Percentiles rank a stretch among this genome's conserved stretches.
Evolutionary conservation across 495 filamentous ascomycete species (phyloP).

Genomic region (Penicillium cosmopolitanum): DNA sequence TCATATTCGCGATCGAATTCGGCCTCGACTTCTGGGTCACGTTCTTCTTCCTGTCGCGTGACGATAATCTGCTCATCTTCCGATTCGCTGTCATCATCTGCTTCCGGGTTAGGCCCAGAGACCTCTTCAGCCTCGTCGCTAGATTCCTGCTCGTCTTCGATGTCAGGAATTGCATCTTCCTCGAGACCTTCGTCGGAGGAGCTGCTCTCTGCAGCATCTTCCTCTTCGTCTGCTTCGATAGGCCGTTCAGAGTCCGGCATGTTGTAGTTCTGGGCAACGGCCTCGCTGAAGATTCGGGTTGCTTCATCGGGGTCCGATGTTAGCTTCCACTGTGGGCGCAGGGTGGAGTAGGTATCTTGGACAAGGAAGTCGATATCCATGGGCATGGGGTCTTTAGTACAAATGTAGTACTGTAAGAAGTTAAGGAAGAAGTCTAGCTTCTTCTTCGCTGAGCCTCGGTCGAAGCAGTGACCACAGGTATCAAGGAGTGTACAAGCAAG

Average conservation of each 20-base stretch:
- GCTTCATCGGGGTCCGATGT: constrained; percentile 81
- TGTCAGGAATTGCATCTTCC: constrained; percentile 57
- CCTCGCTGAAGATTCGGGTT: constrained; percentile 79
- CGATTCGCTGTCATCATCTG: constrained; percentile 51
- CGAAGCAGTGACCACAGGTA: constrained; percentile 95
- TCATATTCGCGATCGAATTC: constrained; percentile 98
- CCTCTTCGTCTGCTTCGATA: constrained; percentile 67
- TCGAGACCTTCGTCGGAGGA: constrained; percentile 67
- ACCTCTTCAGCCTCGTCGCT: constrained; percentile 64
- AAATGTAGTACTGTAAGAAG: constrained; percentile 97
- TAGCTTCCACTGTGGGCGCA: constrained; percentile 90
- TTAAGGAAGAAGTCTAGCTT: constrained; percentile 98
- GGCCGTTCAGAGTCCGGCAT: constrained; percentile 68
- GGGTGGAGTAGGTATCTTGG: constrained; percentile 84
- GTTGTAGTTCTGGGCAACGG: constrained; percentile 87
- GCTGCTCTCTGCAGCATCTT: constrained; percentile 52
- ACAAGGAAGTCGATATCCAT: constrained; percentile 98
- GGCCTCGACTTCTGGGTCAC: constrained; percentile 91
- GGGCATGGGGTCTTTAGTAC: constrained; percentile 87
- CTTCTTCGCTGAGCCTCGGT: constrained; percentile 89
- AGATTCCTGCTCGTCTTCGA: constrained; percentile 61
- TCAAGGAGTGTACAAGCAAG: constrained; percentile 88
- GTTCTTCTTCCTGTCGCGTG: constrained; percentile 83
- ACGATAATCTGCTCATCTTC: constrained; percentile 90
- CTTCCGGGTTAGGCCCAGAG: constrained; percentile 53